phyloP scores from a whole-genome alignment of 352 stramenopile species.

The Globisporangium cylindrosporum region DNA sequence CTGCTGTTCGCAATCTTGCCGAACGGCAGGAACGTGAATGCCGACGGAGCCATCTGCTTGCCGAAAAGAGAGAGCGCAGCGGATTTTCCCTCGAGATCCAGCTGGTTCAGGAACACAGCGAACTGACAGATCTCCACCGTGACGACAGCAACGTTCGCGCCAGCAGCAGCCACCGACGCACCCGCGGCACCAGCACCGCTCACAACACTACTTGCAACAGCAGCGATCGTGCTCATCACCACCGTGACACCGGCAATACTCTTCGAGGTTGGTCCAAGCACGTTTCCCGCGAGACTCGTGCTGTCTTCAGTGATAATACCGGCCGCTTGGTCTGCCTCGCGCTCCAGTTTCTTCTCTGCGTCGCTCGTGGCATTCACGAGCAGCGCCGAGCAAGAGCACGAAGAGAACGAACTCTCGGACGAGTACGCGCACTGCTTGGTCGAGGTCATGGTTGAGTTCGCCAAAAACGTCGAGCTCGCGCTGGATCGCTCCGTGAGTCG shows the following conservation, averaged over 20 bases:
- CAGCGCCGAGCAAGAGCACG: conserved; percentile 63
- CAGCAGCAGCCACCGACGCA: conserved; percentile 48
- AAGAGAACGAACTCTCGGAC: conserved; percentile 62
- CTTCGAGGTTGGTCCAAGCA: conserved; percentile 64
- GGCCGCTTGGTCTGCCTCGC: conserved; percentile 32
- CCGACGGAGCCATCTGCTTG: conserved; percentile 68
- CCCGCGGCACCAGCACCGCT: conserved; percentile 35
- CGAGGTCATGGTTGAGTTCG: conserved; percentile 59
- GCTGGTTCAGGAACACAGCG: conserved; percentile 68
- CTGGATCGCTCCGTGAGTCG: conserved; percentile 36
- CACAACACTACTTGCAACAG: conserved; percentile 60
- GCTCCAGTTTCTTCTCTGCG: conserved; percentile 57
- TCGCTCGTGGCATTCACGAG: conserved; percentile 50
- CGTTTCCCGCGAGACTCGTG: conserved; percentile 48
- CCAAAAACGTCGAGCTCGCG: conserved; percentile 41
- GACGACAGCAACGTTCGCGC: conserved; percentile 62
- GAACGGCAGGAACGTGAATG: conserved; percentile 79
- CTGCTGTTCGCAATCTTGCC: conserved; percentile 35
- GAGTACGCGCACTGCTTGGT: conserved; percentile 61
- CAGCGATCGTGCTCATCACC: conserved; percentile 64
- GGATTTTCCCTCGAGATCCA: conserved; percentile 73
- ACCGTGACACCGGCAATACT: conserved; percentile 72
- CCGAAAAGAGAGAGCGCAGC: conserved; percentile 63
- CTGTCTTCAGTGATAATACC: conserved; percentile 69
- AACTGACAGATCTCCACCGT: conserved; percentile 84